Base-by-base conservation (phyloP, 176 grass and related monocot species). In the Ananas comosus region DNA sequence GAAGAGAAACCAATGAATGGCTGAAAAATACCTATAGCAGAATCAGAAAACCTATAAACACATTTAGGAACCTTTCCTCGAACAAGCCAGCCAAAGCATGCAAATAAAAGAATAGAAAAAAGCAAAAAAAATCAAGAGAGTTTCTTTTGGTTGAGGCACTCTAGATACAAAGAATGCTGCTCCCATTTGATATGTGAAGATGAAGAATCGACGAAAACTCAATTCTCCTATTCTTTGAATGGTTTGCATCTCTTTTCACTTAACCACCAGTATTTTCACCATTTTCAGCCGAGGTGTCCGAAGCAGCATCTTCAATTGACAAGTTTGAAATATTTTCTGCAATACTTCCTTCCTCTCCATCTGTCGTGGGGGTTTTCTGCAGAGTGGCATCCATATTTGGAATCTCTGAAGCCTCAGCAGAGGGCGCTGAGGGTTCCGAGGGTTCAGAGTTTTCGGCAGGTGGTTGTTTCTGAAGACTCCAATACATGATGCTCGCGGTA, bases 401-500 rank as follows among this genome's bases (percentile, higher is more conserved):
- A 18, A 19, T 61, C 10, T 16, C 56, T 61, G 56, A 22, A 8
- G 56, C 56, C 16, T 61, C 56, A 78, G 80, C 76, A 50, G 82
- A 86, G 51, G 76, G 71, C 16, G 92, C 93, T n/a, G 84, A 80
- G 59, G 74, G 83, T 78, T 80, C 79, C 4, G 69, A 29, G 53
- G 64, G 72, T 84, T 85, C 82, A 63, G 79, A 72, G 16, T 61
- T 61, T 63, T 61, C 56, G 10, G 82, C 68, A 54, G 80, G 80
- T 9, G 80, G 78, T 48, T 61, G 56, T 10, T 18, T 61, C 16
- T 61, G 56, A 16, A 97, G 75, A 72, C 94, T 88, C 83, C 89
- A 97, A 33, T 88, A 90, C 94, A 97, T 97, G 48, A 97, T 86
- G 78, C 94, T 97, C 9, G 94, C 94, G 19, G 94, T 92, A 33